phyloP scores from a whole-genome alignment of 768 basidiomycete species.

The Boletellus emodensis region DNA sequence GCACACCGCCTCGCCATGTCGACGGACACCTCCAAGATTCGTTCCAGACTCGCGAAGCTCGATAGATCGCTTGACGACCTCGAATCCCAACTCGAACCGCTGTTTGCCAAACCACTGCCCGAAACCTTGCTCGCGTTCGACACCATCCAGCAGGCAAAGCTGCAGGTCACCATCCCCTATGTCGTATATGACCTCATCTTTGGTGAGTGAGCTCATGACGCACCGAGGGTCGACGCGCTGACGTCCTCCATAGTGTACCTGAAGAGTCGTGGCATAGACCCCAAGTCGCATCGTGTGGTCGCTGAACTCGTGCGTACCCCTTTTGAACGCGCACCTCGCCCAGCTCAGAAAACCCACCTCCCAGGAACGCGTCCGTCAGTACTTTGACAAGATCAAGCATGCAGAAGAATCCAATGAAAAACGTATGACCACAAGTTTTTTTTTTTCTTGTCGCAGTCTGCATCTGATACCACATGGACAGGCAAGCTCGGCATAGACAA shows the following conservation, averaged over 20 bases:
- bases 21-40: conserved; percentile 34
- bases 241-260: conserved; percentile 60
- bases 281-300: conserved; percentile 71
- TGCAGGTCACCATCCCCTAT: conserved; percentile 78
- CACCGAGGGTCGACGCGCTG: neutral
- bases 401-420: conserved; percentile 67
- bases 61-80: conserved; percentile 62
- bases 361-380: conserved; percentile 71
- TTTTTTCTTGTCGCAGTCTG: neutral
- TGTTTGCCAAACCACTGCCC: conserved; percentile 64
- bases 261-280: conserved; percentile 75
- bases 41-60: conserved; percentile 43
- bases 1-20: conserved; percentile 30
- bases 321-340: neutral
- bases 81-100: conserved; percentile 59
- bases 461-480: conserved; percentile 12
- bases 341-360: neutral
- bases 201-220: conserved; percentile 44
- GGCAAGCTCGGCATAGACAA: conserved; percentile 61
- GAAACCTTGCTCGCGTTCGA: conserved; percentile 63
- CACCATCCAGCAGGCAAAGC: conserved; percentile 75
- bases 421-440: conserved; percentile 7
- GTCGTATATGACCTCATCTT: conserved; percentile 82
- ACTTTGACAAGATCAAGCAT: conserved; percentile 77
- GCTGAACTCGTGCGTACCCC: conserved; percentile 42